Evolutionary conservation across 1,284 basidiomycete genomes (phyloP), one percentile per base, ranked within the genome.

Genomic region (Kalmanozyma brasiliensis): DNA sequence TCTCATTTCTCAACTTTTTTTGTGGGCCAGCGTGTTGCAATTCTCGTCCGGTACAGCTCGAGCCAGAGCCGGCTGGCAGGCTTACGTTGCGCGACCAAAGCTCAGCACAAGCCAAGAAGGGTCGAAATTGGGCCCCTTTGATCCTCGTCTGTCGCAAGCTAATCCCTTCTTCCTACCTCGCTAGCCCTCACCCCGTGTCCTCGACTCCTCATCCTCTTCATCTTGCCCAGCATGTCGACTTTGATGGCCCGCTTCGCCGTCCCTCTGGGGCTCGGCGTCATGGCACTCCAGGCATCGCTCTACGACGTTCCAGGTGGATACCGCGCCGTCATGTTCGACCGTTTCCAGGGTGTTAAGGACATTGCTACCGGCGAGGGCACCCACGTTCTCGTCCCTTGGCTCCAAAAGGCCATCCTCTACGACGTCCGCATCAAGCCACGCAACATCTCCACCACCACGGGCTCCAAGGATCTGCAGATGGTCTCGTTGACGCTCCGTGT

Each of bases 381-480:
- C 5, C 96, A 99, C 84, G 90, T 99, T 83, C 86, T 98, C 61
- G 86, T 98, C 59, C 95, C 95, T 33, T 94, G 94, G 92, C 85
- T 98, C 44, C 83, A 84, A 69, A 88, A 90, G 64, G 94, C 95
- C 13, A 97, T 99, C 83, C 85, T 98, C 43, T 98, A 96, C 83
- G 96, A 99, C 85, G 94, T 94, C 71, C 89, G 96, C 62, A 96
- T 95, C 83, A 99, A 98, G 85, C 95, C 95, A 41, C 56, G 44
- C 32, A 98, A 97, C 82, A 98, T 98, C 71, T 93, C 92, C 17
- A 98, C 95, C 1, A 94, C 91, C 8, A 97, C 94, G 30, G 94
- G 94, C 11, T 95, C 93, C 22, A 97, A 96, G 83, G 85, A 98
- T 83, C 85, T 98, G 84, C 95, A 98, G 85, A 98, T 98, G 93